phyloP scores from a whole-genome alignment of 495 filamentous ascomycete genomes.

The Penicillium angulare region DNA sequence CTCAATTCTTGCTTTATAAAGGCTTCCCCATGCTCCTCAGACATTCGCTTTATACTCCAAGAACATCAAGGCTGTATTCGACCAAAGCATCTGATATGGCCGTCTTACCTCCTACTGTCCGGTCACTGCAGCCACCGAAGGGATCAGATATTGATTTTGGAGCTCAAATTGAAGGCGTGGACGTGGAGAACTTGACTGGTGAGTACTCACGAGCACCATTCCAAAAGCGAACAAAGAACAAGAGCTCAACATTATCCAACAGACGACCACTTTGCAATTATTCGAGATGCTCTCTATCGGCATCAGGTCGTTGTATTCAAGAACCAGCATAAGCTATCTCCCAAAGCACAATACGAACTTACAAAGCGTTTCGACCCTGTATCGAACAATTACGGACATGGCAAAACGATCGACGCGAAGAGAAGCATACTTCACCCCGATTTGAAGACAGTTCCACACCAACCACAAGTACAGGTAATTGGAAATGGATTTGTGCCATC shows the following conservation, averaged over 20 bases:
- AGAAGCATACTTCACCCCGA: slow-evolving; percentile 72
- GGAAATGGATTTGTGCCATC: slow-evolving; percentile 64
- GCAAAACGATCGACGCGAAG: slow-evolving; percentile 65
- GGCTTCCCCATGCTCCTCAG: background rate
- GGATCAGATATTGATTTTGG: slow-evolving; percentile 59
- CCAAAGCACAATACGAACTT: slow-evolving; percentile 67
- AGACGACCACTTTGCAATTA: slow-evolving; percentile 59
- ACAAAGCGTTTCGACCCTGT: slow-evolving; percentile 68
- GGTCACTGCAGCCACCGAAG: slow-evolving; percentile 41
- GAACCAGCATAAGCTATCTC: slow-evolving; percentile 57
- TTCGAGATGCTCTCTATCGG: slow-evolving; percentile 59
- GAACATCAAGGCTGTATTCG: background rate
- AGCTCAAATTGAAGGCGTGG: slow-evolving; percentile 51
- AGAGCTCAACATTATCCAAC: slow-evolving; percentile 3
- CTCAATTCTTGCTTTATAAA: slow-evolving; percentile 4
- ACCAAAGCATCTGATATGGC: slow-evolving; percentile 10
- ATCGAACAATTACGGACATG: slow-evolving; percentile 66
- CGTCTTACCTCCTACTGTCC: slow-evolving; percentile 20
- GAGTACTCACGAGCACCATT: background rate
- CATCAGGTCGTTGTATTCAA: slow-evolving; percentile 68
- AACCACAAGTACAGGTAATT: slow-evolving; percentile 77
- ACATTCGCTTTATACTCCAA: background rate
- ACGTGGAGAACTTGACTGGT: slow-evolving; percentile 60
- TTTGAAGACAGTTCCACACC: slow-evolving; percentile 73
- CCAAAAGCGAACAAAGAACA: background rate